A percentile compares a stretch with the other conserved stretches of the same genome.
Evolutionary conservation across 768 basidiomycete species (phyloP).

Genomic region (Crassisporium funariophilum): DNA sequence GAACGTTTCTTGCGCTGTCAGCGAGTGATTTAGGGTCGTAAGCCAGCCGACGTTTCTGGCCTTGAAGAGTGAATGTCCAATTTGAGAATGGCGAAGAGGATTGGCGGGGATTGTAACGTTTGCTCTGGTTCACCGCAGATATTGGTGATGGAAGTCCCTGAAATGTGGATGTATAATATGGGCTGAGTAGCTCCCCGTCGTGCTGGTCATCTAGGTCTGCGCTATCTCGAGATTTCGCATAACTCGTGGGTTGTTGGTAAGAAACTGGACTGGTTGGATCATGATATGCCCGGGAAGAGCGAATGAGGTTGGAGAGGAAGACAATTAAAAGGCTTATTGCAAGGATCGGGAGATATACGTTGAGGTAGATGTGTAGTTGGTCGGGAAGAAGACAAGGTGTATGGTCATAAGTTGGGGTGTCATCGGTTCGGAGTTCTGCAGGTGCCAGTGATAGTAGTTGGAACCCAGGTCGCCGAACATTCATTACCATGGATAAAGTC

Average conservation of each 20-base stretch:
- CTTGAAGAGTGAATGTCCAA: constrained; percentile 20
- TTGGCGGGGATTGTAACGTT: background rate
- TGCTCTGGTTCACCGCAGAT: constrained; percentile 2
- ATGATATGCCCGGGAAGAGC: background rate
- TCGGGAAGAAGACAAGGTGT: constrained; percentile 80
- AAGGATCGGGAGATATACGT: constrained; percentile 69
- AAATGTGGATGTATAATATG: constrained; percentile 7
- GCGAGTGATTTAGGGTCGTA: background rate
- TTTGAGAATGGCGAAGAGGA: constrained; percentile 9
- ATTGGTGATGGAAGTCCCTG: constrained; percentile 5
- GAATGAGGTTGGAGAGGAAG: constrained; percentile 13
- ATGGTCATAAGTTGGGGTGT: constrained; percentile 47
- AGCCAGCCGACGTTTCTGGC: constrained; percentile 8
- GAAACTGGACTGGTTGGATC: background rate
- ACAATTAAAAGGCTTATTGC: constrained; percentile 59
- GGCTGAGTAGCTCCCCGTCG: constrained; percentile 3
- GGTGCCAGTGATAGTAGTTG: constrained; percentile 81
- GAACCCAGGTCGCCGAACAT: constrained; percentile 82
- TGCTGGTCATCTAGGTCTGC: constrained; percentile 7
- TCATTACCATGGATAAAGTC: constrained; percentile 89
- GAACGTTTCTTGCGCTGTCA: constrained; percentile 6
- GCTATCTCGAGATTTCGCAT: constrained; percentile 2
- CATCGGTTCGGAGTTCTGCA: constrained; percentile 14
- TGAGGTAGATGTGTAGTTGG: constrained; percentile 77
- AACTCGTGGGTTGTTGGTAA: constrained; percentile 1